These are phyloP conservation scores for Hibiscus syriacus DNA, from an alignment of 345 rosid genomes.

Conservation along the genomic window DNA sequence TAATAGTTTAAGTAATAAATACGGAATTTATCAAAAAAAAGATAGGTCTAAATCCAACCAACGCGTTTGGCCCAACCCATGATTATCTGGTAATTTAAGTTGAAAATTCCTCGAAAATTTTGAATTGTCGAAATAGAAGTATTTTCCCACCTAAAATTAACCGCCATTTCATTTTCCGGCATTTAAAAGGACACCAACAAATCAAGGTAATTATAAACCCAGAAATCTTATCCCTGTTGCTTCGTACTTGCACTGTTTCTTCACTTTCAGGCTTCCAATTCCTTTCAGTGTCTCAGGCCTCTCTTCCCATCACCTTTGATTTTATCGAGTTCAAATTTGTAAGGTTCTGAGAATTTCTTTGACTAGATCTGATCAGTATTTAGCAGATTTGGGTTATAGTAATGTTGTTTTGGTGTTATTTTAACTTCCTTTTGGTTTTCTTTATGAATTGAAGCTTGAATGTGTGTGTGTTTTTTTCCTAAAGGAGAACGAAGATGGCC, in stretches of 20 bases:
- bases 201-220: not conserved
- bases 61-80: no score
- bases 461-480: not conserved
- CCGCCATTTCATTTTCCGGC: constrained; percentile 14
- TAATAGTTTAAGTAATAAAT: no score
- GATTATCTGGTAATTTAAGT: not conserved
- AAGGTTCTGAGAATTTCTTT: not conserved
- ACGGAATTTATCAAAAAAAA: no score
- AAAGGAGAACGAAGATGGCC: constrained; percentile 47
- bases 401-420: not conserved
- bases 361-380: not conserved
- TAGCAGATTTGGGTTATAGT: not conserved
- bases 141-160: constrained; percentile 31
- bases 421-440: not conserved
- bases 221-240: not conserved
- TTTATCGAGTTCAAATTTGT: not conserved
- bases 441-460: not conserved
- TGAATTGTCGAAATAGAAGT: constrained; percentile 9
- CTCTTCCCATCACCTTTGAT: not conserved
- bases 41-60: no score
- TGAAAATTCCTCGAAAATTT: constrained; percentile 6
- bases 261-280: not conserved
- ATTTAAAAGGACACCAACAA: constrained; percentile 1
- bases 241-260: not conserved
- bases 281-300: constrained; percentile 13